These are phyloP conservation scores for Microbotryum intermedium DNA, from an alignment of 1,284 basidiomycete genomes.

Conservation along the genomic window DNA sequence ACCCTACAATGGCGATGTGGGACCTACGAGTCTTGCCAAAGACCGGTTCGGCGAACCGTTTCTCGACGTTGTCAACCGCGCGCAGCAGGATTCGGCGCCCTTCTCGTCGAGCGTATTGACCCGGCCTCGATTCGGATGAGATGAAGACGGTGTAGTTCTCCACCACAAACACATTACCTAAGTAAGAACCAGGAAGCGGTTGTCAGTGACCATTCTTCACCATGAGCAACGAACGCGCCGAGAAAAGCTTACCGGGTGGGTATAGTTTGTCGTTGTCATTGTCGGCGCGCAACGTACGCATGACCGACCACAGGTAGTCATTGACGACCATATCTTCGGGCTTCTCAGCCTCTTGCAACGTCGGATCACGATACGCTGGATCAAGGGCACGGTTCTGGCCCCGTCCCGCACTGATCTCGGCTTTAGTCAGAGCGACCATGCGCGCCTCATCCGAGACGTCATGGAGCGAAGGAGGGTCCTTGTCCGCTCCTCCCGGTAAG, in stretches of 20 bases:
- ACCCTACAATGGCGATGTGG: not conserved
- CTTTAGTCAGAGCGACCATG: constrained; percentile 11
- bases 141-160: constrained; percentile 42
- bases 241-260: constrained; percentile 32
- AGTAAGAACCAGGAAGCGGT: not conserved
- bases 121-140: constrained; percentile 24
- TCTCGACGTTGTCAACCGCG: constrained; percentile 44
- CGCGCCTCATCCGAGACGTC: constrained; percentile 18
- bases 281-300: constrained; percentile 43
- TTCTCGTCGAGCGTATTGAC: constrained; percentile 24
- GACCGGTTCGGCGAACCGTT: constrained; percentile 45
- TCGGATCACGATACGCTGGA: constrained; percentile 34
- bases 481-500: not conserved
- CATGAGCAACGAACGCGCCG: not conserved
- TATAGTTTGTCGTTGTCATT: constrained; percentile 44
- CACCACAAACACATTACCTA: constrained; percentile 31
- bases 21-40: constrained; percentile 30
- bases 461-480: constrained; percentile 3
- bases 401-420: constrained; percentile 21
- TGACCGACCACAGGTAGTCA: constrained; percentile 43
- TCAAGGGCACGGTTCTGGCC: constrained; percentile 30
- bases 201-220: not conserved
- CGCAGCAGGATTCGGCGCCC: constrained; percentile 44
- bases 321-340: constrained; percentile 29
- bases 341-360: constrained; percentile 9